Conservation (phyloP, 441 rosid genomes). For the Adansonia gregorii region DNA sequence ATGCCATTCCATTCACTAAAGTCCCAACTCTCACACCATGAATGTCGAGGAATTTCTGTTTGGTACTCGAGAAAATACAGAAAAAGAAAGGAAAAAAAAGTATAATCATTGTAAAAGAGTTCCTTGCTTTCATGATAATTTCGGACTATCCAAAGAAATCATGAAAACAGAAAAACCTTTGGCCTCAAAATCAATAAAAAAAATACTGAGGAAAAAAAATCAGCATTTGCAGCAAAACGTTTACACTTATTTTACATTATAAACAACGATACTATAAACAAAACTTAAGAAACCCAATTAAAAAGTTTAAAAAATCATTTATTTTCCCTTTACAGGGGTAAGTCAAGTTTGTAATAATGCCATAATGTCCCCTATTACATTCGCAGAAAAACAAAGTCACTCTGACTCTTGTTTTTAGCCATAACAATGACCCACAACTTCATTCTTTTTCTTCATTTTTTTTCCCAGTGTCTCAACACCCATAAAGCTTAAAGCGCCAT, state of each 20-base stretch:
- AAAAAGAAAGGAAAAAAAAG: not conserved
- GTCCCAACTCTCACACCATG: not conserved
- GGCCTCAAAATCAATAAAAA: not conserved
- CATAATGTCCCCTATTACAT: not conserved
- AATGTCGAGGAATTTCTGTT: not conserved
- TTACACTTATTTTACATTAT: not conserved
- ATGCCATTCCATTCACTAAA: not conserved
- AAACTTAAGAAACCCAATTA: not conserved
- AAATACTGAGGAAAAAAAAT: not conserved
- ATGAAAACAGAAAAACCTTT: not conserved
- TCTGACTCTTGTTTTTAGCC: slow-evolving; percentile 1
- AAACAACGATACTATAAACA: not conserved
- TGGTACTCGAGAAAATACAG: not conserved
- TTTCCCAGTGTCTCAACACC: not conserved
- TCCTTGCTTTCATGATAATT: not conserved
- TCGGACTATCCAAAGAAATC: not conserved
- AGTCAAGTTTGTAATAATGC: not conserved
- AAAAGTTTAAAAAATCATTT: not conserved
- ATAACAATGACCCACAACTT: slow-evolving; percentile 18
- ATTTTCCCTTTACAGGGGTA: not conserved
- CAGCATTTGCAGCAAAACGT: not conserved
- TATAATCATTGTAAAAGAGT: not conserved
- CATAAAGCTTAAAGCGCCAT: slow-evolving; percentile 1
- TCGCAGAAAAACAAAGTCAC: not conserved
- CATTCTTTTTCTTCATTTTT: not conserved